These are phyloP conservation scores for Phylloporus sp. DNA, from an alignment of 1,284 basidiomycete genomes.

Conservation along the genomic window DNA sequence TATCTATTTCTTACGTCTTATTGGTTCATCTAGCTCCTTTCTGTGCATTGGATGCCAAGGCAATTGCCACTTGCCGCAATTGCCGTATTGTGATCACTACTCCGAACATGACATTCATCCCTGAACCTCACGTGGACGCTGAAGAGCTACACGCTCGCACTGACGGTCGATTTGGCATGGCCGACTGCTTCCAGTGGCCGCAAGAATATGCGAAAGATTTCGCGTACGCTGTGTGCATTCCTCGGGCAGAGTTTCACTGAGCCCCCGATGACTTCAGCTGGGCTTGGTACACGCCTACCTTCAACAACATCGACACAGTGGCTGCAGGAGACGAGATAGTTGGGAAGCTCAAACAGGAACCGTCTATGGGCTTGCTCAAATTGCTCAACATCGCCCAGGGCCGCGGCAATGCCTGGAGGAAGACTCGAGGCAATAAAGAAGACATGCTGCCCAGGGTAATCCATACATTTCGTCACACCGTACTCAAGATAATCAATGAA, in stretches of 20 bases:
- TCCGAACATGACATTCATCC: background rate
- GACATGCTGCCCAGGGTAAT: background rate
- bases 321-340: background rate
- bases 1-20: background rate
- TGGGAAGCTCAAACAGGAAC: background rate
- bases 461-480: background rate
- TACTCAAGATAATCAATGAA: background rate
- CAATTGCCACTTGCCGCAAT: background rate
- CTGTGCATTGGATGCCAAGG: background rate
- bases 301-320: background rate
- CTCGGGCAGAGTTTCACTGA: background rate
- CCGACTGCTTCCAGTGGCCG: slow-evolving; percentile 2
- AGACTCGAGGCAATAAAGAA: background rate
- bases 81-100: background rate
- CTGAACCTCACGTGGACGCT: background rate
- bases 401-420: background rate
- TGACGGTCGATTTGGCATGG: background rate
- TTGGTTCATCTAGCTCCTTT: background rate
- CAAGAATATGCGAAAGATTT: background rate
- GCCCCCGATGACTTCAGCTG: background rate
- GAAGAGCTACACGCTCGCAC: background rate
- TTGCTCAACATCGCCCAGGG: background rate
- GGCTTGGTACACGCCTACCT: background rate
- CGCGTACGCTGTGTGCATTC: background rate
- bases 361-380: background rate